Evolutionary conservation across 2,329 filamentous ascomycete species (phyloP).

Genomic region (Fusarium acutatum): DNA sequence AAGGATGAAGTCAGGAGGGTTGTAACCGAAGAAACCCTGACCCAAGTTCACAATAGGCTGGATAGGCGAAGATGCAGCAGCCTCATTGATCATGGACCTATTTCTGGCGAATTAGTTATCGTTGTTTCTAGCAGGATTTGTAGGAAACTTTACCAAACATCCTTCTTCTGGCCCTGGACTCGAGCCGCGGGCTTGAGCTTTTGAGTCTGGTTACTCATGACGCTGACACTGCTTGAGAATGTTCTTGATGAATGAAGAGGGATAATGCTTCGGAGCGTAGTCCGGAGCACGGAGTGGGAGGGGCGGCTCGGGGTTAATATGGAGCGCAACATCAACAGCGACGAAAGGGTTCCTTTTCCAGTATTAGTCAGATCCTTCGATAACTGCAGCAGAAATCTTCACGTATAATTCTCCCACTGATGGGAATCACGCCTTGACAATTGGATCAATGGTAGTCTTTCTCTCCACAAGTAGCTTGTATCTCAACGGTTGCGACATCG

Average conservation of each 20-base stretch:
- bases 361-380: conserved; percentile 15
- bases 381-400: neutral
- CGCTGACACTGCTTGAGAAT: conserved; percentile 39
- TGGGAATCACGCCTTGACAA: conserved; percentile 2
- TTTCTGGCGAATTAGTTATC: conserved; percentile 1
- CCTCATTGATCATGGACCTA: conserved; percentile 74
- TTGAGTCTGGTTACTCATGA: conserved; percentile 52
- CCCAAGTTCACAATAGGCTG: conserved; percentile 73
- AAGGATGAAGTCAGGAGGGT: conserved; percentile 89
- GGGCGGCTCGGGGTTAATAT: conserved; percentile 38
- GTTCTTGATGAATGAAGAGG: conserved; percentile 28
- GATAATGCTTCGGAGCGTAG: conserved; percentile 27
- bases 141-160: conserved; percentile 58
- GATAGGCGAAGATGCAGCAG: conserved; percentile 67
- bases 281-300: conserved; percentile 29
- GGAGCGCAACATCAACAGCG: conserved; percentile 40
- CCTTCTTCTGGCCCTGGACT: conserved; percentile 59
- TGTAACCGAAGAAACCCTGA: conserved; percentile 86
- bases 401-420: neutral
- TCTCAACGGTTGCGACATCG: conserved; percentile 37
- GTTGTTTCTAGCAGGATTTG: neutral
- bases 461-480: neutral
- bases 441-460: neutral
- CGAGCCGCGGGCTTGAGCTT: conserved; percentile 61
- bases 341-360: neutral